These are phyloP conservation scores for Lathyrus aphaca DNA, from an alignment of 306 rosid genomes.

Conservation along the genomic window DNA sequence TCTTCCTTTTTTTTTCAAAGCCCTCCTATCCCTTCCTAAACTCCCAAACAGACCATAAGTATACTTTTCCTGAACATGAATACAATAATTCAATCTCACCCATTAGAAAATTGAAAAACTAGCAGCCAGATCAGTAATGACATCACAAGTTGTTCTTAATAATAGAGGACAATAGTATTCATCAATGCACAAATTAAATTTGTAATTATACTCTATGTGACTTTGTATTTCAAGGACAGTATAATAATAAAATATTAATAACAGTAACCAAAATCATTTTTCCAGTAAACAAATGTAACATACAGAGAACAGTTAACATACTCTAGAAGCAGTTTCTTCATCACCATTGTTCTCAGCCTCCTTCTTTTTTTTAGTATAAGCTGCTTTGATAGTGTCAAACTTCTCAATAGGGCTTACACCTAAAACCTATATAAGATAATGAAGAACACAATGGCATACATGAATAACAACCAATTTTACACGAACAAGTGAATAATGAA, in stretches of 20 bases:
- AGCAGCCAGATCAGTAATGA: background rate
- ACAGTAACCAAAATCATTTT: background rate
- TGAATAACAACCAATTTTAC: conserved; percentile 3
- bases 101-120: conserved; percentile 13
- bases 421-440: conserved; percentile 56
- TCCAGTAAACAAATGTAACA: background rate
- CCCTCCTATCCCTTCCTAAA: background rate
- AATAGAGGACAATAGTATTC: background rate
- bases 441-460: background rate
- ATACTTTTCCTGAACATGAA: background rate
- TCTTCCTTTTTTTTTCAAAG: background rate
- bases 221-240: background rate
- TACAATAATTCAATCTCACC: conserved; percentile 21
- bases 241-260: background rate
- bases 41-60: background rate
- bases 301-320: conserved; percentile 34
- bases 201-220: background rate
- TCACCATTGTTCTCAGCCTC: conserved; percentile 84
- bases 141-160: background rate
- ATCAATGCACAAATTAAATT: background rate
- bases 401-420: conserved; percentile 87
- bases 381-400: conserved; percentile 72
- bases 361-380: conserved; percentile 64
- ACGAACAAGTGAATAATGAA: background rate
- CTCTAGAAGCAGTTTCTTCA: conserved; percentile 77